Evolutionary conservation across 495 filamentous ascomycete genomes (phyloP).

Genomic region (Penicillium dipodomyicola): DNA sequence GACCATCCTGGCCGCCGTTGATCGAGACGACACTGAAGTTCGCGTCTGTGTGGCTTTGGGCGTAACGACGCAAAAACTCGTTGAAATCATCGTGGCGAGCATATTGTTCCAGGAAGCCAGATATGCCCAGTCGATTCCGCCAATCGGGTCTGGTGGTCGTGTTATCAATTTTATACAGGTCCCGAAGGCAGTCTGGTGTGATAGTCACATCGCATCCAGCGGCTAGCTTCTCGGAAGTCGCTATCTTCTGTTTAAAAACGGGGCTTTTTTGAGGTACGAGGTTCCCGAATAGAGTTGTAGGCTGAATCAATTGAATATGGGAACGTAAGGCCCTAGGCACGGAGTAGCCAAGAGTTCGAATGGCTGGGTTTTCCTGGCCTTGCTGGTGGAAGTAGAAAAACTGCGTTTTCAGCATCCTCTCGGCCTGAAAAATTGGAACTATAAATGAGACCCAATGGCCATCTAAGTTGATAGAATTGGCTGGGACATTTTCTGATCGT

Average conservation of each 20-base stretch:
- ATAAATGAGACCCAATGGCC: slow-evolving; percentile 58
- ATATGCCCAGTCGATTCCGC: slow-evolving; percentile 59
- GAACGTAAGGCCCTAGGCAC: slow-evolving; percentile 50
- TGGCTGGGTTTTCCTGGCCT: slow-evolving; percentile 29
- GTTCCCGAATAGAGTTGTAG: slow-evolving; percentile 54
- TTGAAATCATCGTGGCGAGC: slow-evolving; percentile 58
- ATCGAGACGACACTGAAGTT: slow-evolving; percentile 64
- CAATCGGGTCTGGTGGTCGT: slow-evolving; percentile 35
- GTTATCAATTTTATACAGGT: slow-evolving; percentile 58
- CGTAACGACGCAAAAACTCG: slow-evolving; percentile 50
- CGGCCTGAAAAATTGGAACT: slow-evolving; percentile 49
- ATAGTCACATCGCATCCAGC: slow-evolving; percentile 48
- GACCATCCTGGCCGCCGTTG: slow-evolving; percentile 57
- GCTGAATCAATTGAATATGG: slow-evolving; percentile 53
- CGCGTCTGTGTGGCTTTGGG: slow-evolving; percentile 47
- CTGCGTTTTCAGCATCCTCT: slow-evolving; percentile 52
- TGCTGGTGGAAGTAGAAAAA: slow-evolving; percentile 52
- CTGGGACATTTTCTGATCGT: slow-evolving; percentile 40
- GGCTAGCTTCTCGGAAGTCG: slow-evolving; percentile 25
- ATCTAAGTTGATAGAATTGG: slow-evolving; percentile 41
- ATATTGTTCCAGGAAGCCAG: slow-evolving; percentile 66
- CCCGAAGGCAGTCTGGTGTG: slow-evolving; percentile 58
- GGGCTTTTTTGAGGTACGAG: slow-evolving; percentile 25
- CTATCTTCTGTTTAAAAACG: slow-evolving; percentile 26
- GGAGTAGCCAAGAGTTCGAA: slow-evolving; percentile 60